Base-by-base conservation (phyloP, 2,329 filamentous ascomycete species). In the Exophiala oligosperma region DNA sequence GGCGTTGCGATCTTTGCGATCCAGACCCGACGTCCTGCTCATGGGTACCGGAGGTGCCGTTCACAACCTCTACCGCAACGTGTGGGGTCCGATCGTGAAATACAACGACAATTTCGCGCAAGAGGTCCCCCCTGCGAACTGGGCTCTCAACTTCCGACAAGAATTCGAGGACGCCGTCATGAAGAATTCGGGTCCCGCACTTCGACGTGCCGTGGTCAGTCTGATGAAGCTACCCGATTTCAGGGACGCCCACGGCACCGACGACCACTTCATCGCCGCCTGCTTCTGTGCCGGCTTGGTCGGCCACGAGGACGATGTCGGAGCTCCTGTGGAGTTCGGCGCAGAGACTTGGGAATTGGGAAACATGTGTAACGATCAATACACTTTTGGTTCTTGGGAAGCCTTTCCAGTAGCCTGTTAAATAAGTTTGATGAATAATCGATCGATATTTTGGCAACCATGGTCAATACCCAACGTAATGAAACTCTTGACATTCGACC, bases 11-110 rank as follows among this genome's bases (percentile, higher is more conserved):
- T 77, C 79, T 0, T 75, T 88, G 4, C 77, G 85, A 1, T 75
- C 82, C 67, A 35, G 9, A 11, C 8, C 7, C 21, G 77, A 75
- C 35, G 79, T 82, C 63, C 78, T 89, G 1, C 71, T 89, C 54
- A 78, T 84, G 53, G 82, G 82, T 4, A 80, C 78, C 0, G 82
- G 87, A 11, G 86, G 86, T 38, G 81, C 85, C 0, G 86, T 89
- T 0, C 86, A 89, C 70, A 90, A 89, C 64, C 77, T 90, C 1
- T 89, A 86, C 68, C 82, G 86, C 17, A 89, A 89, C 68, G 69
- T 77, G 44, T 89, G 85, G 85, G 72, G 67, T 0, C 84, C 84
- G 0, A 89, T 89, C 82, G 66, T 89, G n/a, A 74, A 70, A 14
- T 81, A 83, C 69, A 73, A 78, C 8, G 84, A 88, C 70, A 87